Evolutionary conservation across 306 rosid genomes (phyloP).

Genomic region (Oxytropis ochrocephala): DNA sequence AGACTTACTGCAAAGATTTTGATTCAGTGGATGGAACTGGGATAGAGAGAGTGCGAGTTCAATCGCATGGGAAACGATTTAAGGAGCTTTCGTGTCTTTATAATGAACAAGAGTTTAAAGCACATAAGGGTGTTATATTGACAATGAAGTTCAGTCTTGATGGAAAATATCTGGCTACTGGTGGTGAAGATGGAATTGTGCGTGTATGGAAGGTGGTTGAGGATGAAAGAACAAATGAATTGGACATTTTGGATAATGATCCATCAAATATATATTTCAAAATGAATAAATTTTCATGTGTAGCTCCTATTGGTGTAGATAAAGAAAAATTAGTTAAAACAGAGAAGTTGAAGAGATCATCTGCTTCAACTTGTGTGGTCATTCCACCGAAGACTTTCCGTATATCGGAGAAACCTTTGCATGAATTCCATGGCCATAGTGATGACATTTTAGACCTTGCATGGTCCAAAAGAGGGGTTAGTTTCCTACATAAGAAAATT

Average conservation of each 20-base stretch:
- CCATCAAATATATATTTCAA: conserved; percentile 63
- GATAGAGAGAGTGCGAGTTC: conserved; percentile 54
- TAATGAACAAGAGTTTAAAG: conserved; percentile 59
- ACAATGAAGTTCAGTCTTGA: conserved; percentile 83
- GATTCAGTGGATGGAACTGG: conserved; percentile 23
- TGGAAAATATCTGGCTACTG: conserved; percentile 75
- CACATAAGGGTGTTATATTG: conserved; percentile 71
- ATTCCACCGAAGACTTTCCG: conserved; percentile 68
- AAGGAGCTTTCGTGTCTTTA: conserved; percentile 75
- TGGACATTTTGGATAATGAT: conserved; percentile 43
- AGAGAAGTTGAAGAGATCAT: conserved; percentile 42
- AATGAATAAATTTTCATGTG: conserved; percentile 41
- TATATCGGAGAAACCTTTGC: conserved; percentile 60
- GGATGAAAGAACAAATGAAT: conserved; percentile 41
- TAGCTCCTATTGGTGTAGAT: conserved; percentile 39
- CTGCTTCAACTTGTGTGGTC: conserved; percentile 62
- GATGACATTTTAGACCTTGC: conserved; percentile 78
- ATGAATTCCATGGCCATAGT: conserved; percentile 63
- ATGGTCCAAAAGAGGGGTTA: conserved; percentile 78
- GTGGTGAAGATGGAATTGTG: conserved; percentile 74
- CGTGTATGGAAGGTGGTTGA: conserved; percentile 77
- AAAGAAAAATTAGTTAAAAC: conserved; percentile 37
- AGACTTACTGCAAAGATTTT: conserved; percentile 19
- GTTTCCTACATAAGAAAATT: conserved; percentile 29
- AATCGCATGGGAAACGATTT: conserved; percentile 42